These are phyloP conservation scores for Solanum appendiculatum DNA, from an alignment of 257 asterid genomes.

Conservation along the genomic window DNA sequence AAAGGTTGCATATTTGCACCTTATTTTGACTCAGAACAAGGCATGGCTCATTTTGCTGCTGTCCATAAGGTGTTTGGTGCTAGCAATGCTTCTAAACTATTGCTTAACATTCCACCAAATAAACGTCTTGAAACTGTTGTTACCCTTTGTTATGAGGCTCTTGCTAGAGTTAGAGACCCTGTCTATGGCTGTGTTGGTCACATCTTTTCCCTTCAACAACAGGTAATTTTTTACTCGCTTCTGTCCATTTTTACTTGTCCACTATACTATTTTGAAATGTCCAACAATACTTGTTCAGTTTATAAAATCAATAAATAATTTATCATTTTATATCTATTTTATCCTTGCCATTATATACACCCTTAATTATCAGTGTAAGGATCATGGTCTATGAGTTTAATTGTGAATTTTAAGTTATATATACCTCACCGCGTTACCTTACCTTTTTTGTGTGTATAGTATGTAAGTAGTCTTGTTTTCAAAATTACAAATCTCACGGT, in stretches of 20 bases:
- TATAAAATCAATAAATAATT: too few relatives aligned
- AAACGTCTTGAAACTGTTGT: constrained; percentile 29
- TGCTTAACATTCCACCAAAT: constrained; percentile 14
- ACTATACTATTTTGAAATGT: too few relatives aligned
- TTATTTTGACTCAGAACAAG: constrained; percentile 23
- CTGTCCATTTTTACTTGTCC: too few relatives aligned
- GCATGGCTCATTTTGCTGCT: constrained; percentile 29
- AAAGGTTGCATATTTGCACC: constrained; percentile 37
- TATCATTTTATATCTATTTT: too few relatives aligned
- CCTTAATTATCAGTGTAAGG: not conserved
- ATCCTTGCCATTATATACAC: too few relatives aligned
- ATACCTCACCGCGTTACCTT: too few relatives aligned
- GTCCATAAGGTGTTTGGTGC: constrained; percentile 41
- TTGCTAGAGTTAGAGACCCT: constrained; percentile 31
- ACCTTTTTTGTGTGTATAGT: too few relatives aligned
- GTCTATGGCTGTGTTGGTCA: constrained; percentile 34
- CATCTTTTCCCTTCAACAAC: constrained; percentile 29
- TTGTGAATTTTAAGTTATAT: too few relatives aligned
- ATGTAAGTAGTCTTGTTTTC: too few relatives aligned
- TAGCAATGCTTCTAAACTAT: constrained; percentile 30
- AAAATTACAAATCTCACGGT: not conserved
- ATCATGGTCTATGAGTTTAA: not conserved
- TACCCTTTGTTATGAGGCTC: constrained; percentile 31
- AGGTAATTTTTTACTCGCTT: too few relatives aligned
- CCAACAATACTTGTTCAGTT: too few relatives aligned